Base-by-base conservation (phyloP, 192 early-diverging fungal genomes). In the Coemansia aciculifera region DNA sequence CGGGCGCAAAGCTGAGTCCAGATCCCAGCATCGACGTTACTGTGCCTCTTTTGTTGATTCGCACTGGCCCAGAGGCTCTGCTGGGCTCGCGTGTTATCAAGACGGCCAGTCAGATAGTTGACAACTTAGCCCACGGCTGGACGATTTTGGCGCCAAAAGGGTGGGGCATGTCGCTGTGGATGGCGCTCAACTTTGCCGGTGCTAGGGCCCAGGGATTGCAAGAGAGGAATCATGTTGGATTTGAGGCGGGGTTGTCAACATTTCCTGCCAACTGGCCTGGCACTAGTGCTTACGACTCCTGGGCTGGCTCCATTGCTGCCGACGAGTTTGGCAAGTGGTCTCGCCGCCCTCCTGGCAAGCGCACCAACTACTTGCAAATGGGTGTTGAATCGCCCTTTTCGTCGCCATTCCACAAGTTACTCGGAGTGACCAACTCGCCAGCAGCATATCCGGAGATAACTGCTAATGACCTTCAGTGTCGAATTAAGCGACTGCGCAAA, bases 221-320 rank as follows among this genome's bases (percentile, higher is more conserved):
- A 6, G 95, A 99, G 63, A 77, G 88, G 1, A 75, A 86, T 43
- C 84, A 84, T 44, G 69, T 92, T 42, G 86, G 89, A 56, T 93
- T 94, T 57, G 95, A 99, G 78, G 81, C 87, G 6, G 88, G 89
- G 0, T 73, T 88, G 43, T 84, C 92, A 0, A 87, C 81, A 51
- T 97, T 94, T 69, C 95, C 97, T 13, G 88, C 91, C 57, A 92
- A 98, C 75, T 93, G 85, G 75, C 91, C 93, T 5, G 90, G 90
- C 29, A 94, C 92, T 3, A 23, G 62, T 21, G 88, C 92, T 6
- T 94, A 89, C 77, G 77, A 81, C 31, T 64, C 49, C 3, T 89
- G 81, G 74, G 79, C 85, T 5, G 74, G 57, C 0, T 64, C 73
- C 6, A 66, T 63, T 23, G 83, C 86, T 12, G 73, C 75, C 3